These are phyloP conservation scores for Epicoccum sorghinum DNA, from an alignment of 2,329 filamentous ascomycete species.

Conservation along the genomic window DNA sequence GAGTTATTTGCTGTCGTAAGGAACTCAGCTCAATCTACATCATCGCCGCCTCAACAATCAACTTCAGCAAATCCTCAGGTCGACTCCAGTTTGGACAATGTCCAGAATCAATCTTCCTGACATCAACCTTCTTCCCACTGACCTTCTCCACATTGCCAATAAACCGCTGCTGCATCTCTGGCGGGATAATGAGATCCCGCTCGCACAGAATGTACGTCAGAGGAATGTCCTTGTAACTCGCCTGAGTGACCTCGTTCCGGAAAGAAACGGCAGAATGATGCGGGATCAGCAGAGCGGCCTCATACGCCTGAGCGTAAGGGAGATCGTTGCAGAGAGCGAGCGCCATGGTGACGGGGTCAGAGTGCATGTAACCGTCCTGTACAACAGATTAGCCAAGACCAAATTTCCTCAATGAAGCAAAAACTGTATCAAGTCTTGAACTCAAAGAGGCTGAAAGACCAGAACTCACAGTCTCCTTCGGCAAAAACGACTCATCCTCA, in stretches of 20 bases:
- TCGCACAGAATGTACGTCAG: conserved; percentile 50
- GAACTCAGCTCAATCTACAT: neutral
- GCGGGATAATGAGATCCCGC: conserved; percentile 38
- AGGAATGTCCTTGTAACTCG: conserved; percentile 48
- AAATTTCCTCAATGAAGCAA: too few relatives aligned
- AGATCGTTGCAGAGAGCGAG: conserved; percentile 22
- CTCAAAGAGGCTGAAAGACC: too few relatives aligned
- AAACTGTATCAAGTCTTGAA: too few relatives aligned
- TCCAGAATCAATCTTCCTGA: conserved; percentile 42
- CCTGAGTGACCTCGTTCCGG: conserved; percentile 38
- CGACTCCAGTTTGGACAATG: conserved; percentile 42
- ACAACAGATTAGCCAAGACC: too few relatives aligned
- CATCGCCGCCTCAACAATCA: conserved; percentile 19
- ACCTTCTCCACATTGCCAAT: conserved; percentile 44
- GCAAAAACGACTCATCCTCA: neutral
- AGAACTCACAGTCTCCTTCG: conserved; percentile 6
- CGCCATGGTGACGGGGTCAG: conserved; percentile 17
- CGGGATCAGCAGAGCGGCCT: conserved; percentile 18
- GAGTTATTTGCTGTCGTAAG: too few relatives aligned
- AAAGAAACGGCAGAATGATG: conserved; percentile 47
- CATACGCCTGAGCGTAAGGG: conserved; percentile 24
- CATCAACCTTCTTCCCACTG: conserved; percentile 31
- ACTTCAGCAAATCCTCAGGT: conserved; percentile 31
- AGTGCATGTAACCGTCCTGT: conserved; percentile 25
- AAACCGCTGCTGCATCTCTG: conserved; percentile 35